phyloP scores from a whole-genome alignment of 768 basidiomycete genomes.

The Brasilioporus rufonigricans region DNA sequence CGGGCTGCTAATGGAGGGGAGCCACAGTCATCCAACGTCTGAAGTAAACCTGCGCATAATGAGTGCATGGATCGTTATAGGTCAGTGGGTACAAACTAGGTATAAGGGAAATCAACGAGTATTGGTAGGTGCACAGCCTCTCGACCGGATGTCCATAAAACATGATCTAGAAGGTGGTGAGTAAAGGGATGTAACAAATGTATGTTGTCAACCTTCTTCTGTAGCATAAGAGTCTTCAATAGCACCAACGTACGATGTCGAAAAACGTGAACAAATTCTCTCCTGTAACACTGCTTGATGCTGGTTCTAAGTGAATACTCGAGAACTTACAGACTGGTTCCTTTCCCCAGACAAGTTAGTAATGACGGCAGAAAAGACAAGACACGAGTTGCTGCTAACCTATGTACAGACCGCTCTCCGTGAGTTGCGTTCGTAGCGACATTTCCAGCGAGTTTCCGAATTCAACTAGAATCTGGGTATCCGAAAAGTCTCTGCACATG shows the following conservation, averaged over 20 bases:
- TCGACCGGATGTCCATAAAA: conserved; percentile 97
- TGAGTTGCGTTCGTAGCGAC: conserved; percentile 76
- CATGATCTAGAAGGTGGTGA: conserved; percentile 64
- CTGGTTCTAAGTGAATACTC: background rate
- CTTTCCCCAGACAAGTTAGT: conserved; percentile 35
- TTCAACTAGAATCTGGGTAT: conserved; percentile 85
- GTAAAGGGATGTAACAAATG: conserved; percentile 1
- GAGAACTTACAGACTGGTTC: conserved; percentile 61
- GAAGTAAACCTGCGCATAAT: conserved; percentile 63
- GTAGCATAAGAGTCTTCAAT: conserved; percentile 92
- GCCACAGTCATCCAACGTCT: conserved; percentile 88
- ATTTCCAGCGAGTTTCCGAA: conserved; percentile 76
- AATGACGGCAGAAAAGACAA: background rate
- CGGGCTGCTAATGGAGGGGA: conserved; percentile 71
- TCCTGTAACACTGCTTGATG: conserved; percentile 42
- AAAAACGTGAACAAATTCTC: conserved; percentile 92
- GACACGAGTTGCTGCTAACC: conserved; percentile 47
- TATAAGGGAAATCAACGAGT: conserved; percentile 90
- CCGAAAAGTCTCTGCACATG: conserved; percentile 71
- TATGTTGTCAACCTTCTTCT: conserved; percentile 67
- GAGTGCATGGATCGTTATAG: conserved; percentile 1
- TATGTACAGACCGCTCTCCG: conserved; percentile 93
- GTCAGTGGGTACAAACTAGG: conserved; percentile 52
- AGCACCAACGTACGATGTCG: conserved; percentile 89
- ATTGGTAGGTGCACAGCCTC: conserved; percentile 94